phyloP scores from a whole-genome alignment of 768 basidiomycete genomes.

The Cyathus striatus region DNA sequence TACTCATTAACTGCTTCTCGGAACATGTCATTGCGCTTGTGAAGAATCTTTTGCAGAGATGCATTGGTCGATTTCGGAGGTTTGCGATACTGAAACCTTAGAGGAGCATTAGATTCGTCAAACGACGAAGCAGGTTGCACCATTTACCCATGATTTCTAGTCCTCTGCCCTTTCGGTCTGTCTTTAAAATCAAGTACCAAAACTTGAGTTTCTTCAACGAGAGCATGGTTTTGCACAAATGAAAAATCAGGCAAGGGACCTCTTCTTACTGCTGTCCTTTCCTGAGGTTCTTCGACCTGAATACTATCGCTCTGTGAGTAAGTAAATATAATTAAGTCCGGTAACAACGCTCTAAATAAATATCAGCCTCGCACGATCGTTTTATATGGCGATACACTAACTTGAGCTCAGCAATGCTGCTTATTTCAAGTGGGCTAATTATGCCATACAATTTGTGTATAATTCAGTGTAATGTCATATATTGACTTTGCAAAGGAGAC shows the following conservation, averaged over 20 bases:
- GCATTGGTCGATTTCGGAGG: slow-evolving; percentile 43
- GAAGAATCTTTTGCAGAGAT: slow-evolving; percentile 64
- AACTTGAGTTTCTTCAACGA: slow-evolving; percentile 29
- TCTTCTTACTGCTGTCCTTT: slow-evolving; percentile 7
- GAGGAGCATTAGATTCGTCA: slow-evolving; percentile 4
- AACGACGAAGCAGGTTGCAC: background rate
- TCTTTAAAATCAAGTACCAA: slow-evolving; percentile 41
- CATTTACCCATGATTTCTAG: slow-evolving; percentile 21
- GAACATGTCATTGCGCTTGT: slow-evolving; percentile 65
- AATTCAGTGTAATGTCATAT: background rate
- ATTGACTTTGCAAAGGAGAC: too few relatives aligned
- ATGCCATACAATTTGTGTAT: slow-evolving; percentile 1
- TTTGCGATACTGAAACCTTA: background rate
- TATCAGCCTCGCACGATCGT: background rate
- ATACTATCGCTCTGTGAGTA: slow-evolving; percentile 67
- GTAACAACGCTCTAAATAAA: slow-evolving; percentile 57
- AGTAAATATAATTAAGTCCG: slow-evolving; percentile 75
- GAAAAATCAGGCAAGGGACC: slow-evolving; percentile 33
- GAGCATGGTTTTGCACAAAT: slow-evolving; percentile 33
- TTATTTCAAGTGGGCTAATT: slow-evolving; percentile 70
- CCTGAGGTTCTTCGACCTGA: slow-evolving; percentile 37
- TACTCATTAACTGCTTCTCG: slow-evolving; percentile 65
- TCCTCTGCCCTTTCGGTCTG: slow-evolving; percentile 27
- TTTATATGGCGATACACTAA: slow-evolving; percentile 22
- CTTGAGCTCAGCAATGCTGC: slow-evolving; percentile 82